Percentiles rank a stretch among this genome's conserved stretches.
Conservation (phyloP, 495 filamentous ascomycete species). For the Neurospora discreta region DNA sequence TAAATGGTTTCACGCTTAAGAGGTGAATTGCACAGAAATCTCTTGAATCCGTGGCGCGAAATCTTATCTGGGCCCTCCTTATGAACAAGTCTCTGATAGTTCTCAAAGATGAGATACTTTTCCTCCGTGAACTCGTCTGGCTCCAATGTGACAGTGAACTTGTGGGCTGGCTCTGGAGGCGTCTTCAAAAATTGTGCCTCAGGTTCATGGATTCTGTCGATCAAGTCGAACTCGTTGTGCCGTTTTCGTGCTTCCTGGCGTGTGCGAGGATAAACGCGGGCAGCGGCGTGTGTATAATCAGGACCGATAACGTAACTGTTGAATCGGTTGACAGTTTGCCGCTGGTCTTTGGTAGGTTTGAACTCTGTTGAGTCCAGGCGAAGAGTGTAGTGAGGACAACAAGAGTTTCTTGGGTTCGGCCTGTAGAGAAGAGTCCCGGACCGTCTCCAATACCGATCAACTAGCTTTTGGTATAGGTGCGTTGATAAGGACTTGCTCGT, state of each 20-base stretch:
- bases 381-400: slow-evolving; percentile 93
- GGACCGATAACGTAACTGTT: slow-evolving; percentile 75
- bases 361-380: slow-evolving; percentile 65
- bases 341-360: slow-evolving; percentile 66
- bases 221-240: slow-evolving; percentile 64
- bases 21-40: slow-evolving; percentile 78
- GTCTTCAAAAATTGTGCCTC: slow-evolving; percentile 42
- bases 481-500: slow-evolving; percentile 54
- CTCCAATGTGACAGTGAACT: slow-evolving; percentile 70
- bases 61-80: slow-evolving; percentile 59
- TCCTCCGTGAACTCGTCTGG: slow-evolving; percentile 71
- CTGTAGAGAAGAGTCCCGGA: slow-evolving; percentile 81
- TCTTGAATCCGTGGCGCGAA: slow-evolving; percentile 56
- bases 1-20: slow-evolving; percentile 41
- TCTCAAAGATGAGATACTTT: slow-evolving; percentile 72
- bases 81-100: slow-evolving; percentile 80
- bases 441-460: slow-evolving; percentile 86
- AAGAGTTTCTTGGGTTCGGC: slow-evolving; percentile 69
- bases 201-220: slow-evolving; percentile 58
- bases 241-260: slow-evolving; percentile 70
- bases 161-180: slow-evolving; percentile 60
- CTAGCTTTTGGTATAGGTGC: slow-evolving; percentile 65
- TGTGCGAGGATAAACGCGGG: slow-evolving; percentile 61
- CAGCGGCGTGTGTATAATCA: slow-evolving; percentile 60
- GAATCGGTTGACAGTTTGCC: slow-evolving; percentile 83